These are phyloP conservation scores for Lachancea nothofagi DNA, from an alignment of 805 yeast species.

Conservation along the genomic window DNA sequence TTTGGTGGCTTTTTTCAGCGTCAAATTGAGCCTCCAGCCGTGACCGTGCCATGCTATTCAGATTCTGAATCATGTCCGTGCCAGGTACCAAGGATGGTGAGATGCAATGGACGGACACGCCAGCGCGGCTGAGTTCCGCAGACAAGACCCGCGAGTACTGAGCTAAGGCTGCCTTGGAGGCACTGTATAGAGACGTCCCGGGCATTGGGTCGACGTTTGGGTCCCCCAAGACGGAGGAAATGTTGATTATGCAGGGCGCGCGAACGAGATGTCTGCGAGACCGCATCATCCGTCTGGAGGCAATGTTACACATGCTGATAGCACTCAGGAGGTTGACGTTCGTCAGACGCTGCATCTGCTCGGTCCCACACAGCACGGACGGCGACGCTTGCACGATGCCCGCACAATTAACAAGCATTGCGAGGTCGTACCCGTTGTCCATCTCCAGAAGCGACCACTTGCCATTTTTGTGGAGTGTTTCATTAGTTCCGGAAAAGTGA, in stretches of 20 bases:
- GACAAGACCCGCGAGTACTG: constrained; percentile 23
- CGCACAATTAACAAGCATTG: constrained; percentile 29
- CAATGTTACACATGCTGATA: constrained; percentile 22
- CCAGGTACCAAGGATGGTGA: constrained; percentile 24
- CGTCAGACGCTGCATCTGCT: constrained; percentile 18
- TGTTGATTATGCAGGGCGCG: constrained; percentile 23
- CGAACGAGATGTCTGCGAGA: constrained; percentile 10
- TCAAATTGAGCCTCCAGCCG: constrained; percentile 2
- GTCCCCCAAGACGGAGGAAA: constrained; percentile 27
- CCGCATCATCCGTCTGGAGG: constrained; percentile 22
- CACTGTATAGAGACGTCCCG: constrained; percentile 30
- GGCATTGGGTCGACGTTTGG: constrained; percentile 14
- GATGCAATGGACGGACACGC: constrained; percentile 15
- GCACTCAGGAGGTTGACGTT: constrained; percentile 28
- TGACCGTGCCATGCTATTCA: constrained; percentile 6
- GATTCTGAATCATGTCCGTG: constrained; percentile 26
- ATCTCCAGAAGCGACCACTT: constrained; percentile 1
- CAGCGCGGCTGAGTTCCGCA: constrained; percentile 19
- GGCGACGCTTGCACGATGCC: constrained; percentile 28
- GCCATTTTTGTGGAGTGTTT: neutral
- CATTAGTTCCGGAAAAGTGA: neutral
- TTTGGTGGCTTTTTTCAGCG: neutral
- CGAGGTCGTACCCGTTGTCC: constrained; percentile 14
- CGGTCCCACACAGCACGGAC: constrained; percentile 17
- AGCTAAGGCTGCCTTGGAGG: constrained; percentile 30